Percentiles rank a stretch among this genome's conserved stretches.
These are phyloP conservation scores for Cladosporium sp. DNA, from an alignment of 2,329 filamentous ascomycete genomes.

Conservation along the genomic window DNA sequence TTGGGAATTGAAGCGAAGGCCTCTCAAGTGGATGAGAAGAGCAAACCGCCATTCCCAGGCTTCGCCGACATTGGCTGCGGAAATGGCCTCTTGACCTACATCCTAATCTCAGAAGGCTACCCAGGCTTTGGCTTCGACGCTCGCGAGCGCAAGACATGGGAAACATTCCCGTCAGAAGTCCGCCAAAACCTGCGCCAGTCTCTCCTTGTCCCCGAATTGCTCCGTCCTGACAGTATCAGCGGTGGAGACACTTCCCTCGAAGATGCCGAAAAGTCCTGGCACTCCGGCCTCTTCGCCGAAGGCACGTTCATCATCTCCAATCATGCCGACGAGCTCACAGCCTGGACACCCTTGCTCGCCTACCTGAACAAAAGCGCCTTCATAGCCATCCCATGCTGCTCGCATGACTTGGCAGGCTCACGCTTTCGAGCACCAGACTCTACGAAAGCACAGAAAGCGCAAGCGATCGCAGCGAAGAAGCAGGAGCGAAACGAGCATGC, in stretches of 20 bases:
- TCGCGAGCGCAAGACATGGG: slow-evolving; percentile 79
- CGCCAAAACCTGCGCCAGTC: slow-evolving; percentile 53
- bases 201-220: slow-evolving; percentile 56
- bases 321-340: slow-evolving; percentile 91
- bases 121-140: slow-evolving; percentile 89
- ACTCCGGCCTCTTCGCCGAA: slow-evolving; percentile 62
- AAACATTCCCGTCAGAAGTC: slow-evolving; percentile 56
- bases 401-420: slow-evolving; percentile 75
- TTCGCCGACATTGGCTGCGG: slow-evolving; percentile 97
- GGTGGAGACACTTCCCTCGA: slow-evolving; percentile 1
- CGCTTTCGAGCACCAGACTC: slow-evolving; percentile 59
- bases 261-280: slow-evolving; percentile 22
- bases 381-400: slow-evolving; percentile 93
- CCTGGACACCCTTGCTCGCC: slow-evolving; percentile 90
- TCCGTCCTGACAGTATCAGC: slow-evolving; percentile 20
- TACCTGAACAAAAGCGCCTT: slow-evolving; percentile 73
- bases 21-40: slow-evolving; percentile 7
- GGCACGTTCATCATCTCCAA: slow-evolving; percentile 94
- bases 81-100: slow-evolving; percentile 83
- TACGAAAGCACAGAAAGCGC: slow-evolving; percentile 13
- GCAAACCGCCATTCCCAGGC: slow-evolving; percentile 61
- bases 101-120: slow-evolving; percentile 78
- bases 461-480: slow-evolving; percentile 17
- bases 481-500: slow-evolving; percentile 14
- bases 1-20: background rate